phyloP scores from a whole-genome alignment of 768 basidiomycete species.

The Tulasnella sp. region DNA sequence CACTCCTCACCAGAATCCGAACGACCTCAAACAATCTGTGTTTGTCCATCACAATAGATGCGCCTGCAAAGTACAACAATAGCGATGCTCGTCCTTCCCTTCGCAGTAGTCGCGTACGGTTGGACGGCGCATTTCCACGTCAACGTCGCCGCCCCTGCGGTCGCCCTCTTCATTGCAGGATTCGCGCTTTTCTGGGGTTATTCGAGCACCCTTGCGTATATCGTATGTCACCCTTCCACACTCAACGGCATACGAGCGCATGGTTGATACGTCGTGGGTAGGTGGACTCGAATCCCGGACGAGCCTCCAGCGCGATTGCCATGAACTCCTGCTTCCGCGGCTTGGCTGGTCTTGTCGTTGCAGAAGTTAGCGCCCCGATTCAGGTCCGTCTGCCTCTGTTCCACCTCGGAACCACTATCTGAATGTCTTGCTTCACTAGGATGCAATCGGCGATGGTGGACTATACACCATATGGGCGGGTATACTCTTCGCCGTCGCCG shows the following conservation, averaged over 20 bases:
- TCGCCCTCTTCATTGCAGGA: conserved; percentile 59
- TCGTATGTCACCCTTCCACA: conserved; percentile 34
- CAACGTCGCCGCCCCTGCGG: conserved; percentile 54
- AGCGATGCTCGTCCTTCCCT: conserved; percentile 48
- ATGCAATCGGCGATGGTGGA: conserved; percentile 65
- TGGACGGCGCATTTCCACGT: conserved; percentile 59
- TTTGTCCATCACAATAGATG: conserved; percentile 42
- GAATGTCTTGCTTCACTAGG: conserved; percentile 27
- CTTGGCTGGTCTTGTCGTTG: conserved; percentile 48
- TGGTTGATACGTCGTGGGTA: conserved; percentile 26
- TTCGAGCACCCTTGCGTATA: conserved; percentile 61
- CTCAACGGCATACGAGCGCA: conserved; percentile 22
- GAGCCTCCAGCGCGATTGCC: conserved; percentile 59
- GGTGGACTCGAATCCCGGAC: conserved; percentile 63
- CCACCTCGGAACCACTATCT: background rate
- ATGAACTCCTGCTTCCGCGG: conserved; percentile 70
- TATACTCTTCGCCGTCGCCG: conserved; percentile 40
- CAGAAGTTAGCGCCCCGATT: conserved; percentile 62
- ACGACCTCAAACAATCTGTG: background rate
- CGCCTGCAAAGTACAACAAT: conserved; percentile 50
- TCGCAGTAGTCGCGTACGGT: conserved; percentile 51
- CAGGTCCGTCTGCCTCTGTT: conserved; percentile 34
- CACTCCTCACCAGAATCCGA: background rate
- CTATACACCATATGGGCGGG: conserved; percentile 57
- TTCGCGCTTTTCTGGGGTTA: conserved; percentile 67